Evolutionary conservation across 1,284 basidiomycete species (phyloP).

Genomic region (Rhizopogon hawkerae): DNA sequence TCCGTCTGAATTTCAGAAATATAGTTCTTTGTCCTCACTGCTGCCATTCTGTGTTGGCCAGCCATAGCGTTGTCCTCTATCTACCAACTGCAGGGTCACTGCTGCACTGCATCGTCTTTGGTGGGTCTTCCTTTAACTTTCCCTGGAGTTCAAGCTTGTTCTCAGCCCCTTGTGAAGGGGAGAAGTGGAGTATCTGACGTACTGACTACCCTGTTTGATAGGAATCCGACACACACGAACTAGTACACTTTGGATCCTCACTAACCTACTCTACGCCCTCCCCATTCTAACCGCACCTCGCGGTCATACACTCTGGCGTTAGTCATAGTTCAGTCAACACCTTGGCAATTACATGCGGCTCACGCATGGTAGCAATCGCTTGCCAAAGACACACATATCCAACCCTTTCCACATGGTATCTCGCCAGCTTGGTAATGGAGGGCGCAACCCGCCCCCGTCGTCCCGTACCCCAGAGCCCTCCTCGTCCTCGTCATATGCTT

Average conservation of each 20-base stretch:
- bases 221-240: no score
- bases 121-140: no score
- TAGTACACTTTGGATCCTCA: no score
- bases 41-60: neutral
- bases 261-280: slow-evolving; percentile 6
- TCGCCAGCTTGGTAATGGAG: slow-evolving; percentile 32
- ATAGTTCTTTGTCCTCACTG: slow-evolving; percentile 3
- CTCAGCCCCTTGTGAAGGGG: no score
- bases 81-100: no score
- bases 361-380: slow-evolving; percentile 44
- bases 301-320: slow-evolving; percentile 9
- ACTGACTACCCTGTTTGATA: no score
- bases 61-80: no score
- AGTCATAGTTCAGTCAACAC: slow-evolving; percentile 11
- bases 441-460: slow-evolving; percentile 29
- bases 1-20: slow-evolving; percentile 5
- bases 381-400: slow-evolving; percentile 36
- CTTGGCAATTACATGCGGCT: slow-evolving; percentile 19
- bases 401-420: slow-evolving; percentile 42
- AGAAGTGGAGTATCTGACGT: no score
- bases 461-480: slow-evolving; percentile 34
- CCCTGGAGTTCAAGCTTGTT: no score
- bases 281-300: slow-evolving; percentile 2
- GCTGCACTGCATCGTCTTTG: no score
- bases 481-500: slow-evolving; percentile 20